Evolutionary conservation across 208 protist genomes (phyloP), one percentile per base, ranked within the genome.

Genomic region (Wallacemonas sp.): DNA sequence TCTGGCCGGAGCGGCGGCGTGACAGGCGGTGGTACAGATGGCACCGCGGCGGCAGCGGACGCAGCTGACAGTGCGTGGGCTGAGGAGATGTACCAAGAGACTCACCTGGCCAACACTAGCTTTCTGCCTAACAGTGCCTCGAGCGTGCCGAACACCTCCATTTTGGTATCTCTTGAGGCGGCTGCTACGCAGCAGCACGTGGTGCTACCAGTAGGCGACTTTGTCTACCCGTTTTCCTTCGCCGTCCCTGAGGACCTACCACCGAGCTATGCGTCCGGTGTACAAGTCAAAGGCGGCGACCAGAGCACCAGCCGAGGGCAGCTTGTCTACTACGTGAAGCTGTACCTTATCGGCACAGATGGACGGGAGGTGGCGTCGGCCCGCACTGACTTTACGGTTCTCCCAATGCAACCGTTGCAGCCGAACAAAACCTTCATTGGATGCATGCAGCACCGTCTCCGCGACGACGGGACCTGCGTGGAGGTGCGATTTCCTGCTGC

Each of bases 321-420:
- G 15, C 54, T 76, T 46, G 34, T 28, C 36, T 76, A 76, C 64
- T 76, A 70, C 26, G 64, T 70, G 15, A 76, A 76, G 59, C 31
- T 64, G 17, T 76, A 76, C 64, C 31, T 56, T 34, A 38, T 58
- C 51, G 51, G 51, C 28, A 6, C 19, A 8, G 51, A 58, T 31
- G 51, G 51, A 12, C 33, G 24, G 51, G 51, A 58, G 31, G 28
- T 76, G 19, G 41, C 45, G 8, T 45, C 70, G 11, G 31, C 63
- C 4, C 30, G 54, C 1, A 53, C 39, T 22, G 64, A 62, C 53
- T 70, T 76, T 30, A 30, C 30, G 1, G 59, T 76, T 39, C 19
- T 56, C 1, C 38, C 70, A 30, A 67, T 69, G 62, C 64, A 67
- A 42, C 70, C 70, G 21, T 0, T n/a, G 4, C 15, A 33, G 39